Conservation (phyloP, 257 asterid species). For the Ocimum tenuiflorum region DNA sequence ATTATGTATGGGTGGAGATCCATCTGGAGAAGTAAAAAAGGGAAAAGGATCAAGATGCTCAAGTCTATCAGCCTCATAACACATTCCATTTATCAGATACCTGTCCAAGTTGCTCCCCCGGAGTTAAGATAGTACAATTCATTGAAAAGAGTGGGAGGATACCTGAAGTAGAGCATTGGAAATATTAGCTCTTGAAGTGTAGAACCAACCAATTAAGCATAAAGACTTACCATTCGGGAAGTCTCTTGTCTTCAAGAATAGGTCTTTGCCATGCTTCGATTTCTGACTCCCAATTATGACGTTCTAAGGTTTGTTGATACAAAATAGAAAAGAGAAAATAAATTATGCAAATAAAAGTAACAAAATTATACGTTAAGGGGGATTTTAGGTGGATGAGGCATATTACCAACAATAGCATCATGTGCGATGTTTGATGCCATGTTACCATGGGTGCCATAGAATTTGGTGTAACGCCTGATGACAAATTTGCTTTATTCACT, state of each 20-base stretch:
- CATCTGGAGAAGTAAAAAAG: slow-evolving; percentile 45
- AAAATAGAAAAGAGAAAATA: not conserved
- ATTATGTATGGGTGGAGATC: slow-evolving; percentile 66
- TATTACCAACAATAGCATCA: slow-evolving; percentile 75
- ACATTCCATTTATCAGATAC: slow-evolving; percentile 29
- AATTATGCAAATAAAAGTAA: not conserved
- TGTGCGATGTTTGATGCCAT: slow-evolving; percentile 73
- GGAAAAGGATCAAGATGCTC: not conserved
- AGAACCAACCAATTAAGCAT: slow-evolving; percentile 10
- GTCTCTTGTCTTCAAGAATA: slow-evolving; percentile 74
- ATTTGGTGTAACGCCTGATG: slow-evolving; percentile 81
- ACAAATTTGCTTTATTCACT: slow-evolving; percentile 18
- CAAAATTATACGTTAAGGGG: not conserved
- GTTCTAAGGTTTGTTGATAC: slow-evolving; percentile 36
- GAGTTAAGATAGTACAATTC: slow-evolving; percentile 91
- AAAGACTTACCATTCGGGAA: slow-evolving; percentile 74
- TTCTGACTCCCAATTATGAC: slow-evolving; percentile 71
- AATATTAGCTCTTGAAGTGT: slow-evolving; percentile 14
- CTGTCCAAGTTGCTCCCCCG: slow-evolving; percentile 98
- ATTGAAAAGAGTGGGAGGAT: slow-evolving; percentile 82
- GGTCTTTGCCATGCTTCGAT: slow-evolving; percentile 95
- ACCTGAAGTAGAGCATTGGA: slow-evolving; percentile 48
- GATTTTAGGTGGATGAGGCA: no score
- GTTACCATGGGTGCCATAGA: slow-evolving; percentile 56
- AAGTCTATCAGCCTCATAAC: slow-evolving; percentile 9